Evolutionary conservation across 345 rosid species (phyloP).

Genomic region (Isatis tinctoria): DNA sequence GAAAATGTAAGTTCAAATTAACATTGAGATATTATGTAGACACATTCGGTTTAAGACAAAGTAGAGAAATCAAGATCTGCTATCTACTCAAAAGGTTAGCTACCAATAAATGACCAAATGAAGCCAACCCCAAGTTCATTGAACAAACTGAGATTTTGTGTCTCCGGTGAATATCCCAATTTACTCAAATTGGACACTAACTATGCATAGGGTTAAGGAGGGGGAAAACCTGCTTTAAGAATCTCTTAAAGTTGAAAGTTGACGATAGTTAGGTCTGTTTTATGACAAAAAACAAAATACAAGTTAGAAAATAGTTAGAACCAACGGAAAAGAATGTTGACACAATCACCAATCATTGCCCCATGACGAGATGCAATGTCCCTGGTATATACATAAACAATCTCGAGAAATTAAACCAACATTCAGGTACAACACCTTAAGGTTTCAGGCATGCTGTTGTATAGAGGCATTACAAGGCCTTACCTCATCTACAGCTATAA

Average conservation of each 20-base stretch:
- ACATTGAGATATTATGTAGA: too few relatives aligned
- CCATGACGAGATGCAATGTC: constrained; percentile 97
- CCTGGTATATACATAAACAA: constrained; percentile 49
- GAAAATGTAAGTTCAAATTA: too few relatives aligned
- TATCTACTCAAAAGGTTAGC: too few relatives aligned
- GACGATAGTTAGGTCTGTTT: constrained; percentile 78
- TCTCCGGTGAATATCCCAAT: too few relatives aligned
- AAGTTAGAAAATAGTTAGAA: neutral
- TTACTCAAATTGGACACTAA: too few relatives aligned
- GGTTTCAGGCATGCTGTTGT: neutral
- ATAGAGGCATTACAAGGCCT: neutral
- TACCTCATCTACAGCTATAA: constrained; percentile 95
- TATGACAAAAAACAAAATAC: neutral
- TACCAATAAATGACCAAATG: too few relatives aligned
- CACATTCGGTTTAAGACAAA: too few relatives aligned
- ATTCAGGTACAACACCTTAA: constrained; percentile 6
- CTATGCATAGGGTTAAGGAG: too few relatives aligned
- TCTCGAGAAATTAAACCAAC: neutral
- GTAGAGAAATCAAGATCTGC: too few relatives aligned
- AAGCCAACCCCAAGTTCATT: too few relatives aligned
- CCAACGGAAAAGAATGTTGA: neutral
- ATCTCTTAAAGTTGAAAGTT: constrained; percentile 78
- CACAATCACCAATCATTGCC: constrained; percentile 57
- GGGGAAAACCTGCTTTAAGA: too few relatives aligned
- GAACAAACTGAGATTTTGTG: too few relatives aligned